These are phyloP conservation scores for Saccharomycopsis amapae DNA, from an alignment of 805 yeast genomes.

Conservation along the genomic window DNA sequence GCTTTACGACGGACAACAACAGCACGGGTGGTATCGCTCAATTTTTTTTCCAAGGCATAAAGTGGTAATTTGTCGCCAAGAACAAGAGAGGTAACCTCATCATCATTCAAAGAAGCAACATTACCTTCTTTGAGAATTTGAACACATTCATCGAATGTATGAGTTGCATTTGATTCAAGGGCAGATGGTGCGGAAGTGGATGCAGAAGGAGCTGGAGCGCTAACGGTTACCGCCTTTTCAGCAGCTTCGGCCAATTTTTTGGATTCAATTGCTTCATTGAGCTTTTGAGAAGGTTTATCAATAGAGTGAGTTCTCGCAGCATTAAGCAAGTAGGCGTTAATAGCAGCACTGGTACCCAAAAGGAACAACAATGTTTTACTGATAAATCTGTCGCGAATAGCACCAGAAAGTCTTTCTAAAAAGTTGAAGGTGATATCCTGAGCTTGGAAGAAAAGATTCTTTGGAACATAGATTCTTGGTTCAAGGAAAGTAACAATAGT, in stretches of 20 bases:
- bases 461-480: conserved; percentile 50
- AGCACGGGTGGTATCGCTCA: conserved; percentile 85
- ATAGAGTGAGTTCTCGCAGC: conserved; percentile 66
- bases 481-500: conserved; percentile 54
- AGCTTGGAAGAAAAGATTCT: conserved; percentile 44
- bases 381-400: conserved; percentile 73
- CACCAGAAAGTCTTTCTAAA: conserved; percentile 50
- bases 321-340: conserved; percentile 79
- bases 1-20: conserved; percentile 89
- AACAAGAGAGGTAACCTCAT: conserved; percentile 68
- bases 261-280: conserved; percentile 2
- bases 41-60: conserved; percentile 89
- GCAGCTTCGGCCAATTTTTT: conserved; percentile 5
- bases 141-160: conserved; percentile 57
- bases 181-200: conserved; percentile 24
- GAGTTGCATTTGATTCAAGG: conserved; percentile 14
- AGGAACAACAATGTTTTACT: conserved; percentile 70
- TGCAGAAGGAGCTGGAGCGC: conserved; percentile 23
- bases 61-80: conserved; percentile 76
- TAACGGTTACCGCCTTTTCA: background rate
- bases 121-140: conserved; percentile 63
- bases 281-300: conserved; percentile 27
- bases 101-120: conserved; percentile 56
- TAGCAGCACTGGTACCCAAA: conserved; percentile 66
- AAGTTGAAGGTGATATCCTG: conserved; percentile 54